Percentiles rank a stretch among this genome's conserved stretches.
Conservation (phyloP, 176 grass and related monocot species). For the Bothriochloa decipiens region DNA sequence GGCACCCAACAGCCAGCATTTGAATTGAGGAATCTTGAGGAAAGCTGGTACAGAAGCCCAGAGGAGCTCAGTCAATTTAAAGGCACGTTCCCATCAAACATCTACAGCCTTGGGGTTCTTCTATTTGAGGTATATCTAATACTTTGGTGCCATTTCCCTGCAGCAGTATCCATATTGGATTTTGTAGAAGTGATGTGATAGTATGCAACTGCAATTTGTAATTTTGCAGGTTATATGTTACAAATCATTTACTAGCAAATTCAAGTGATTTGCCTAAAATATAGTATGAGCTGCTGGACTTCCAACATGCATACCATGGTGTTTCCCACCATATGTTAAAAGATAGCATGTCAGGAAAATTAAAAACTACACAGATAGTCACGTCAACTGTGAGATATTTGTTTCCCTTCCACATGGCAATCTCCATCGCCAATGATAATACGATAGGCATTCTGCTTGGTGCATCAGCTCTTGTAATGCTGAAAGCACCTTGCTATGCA, state of each 20-base stretch:
- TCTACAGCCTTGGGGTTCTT: constrained; percentile 96
- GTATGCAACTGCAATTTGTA: constrained; percentile 8
- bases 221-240: constrained; percentile 4
- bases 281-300: neutral
- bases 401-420: neutral
- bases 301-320: neutral
- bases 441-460: neutral
- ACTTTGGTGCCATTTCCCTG: constrained; percentile 6
- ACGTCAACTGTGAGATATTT: neutral
- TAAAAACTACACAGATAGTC: neutral
- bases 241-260: constrained; percentile 3
- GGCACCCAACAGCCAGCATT: constrained; percentile 37
- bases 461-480: constrained; percentile 21
- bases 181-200: constrained; percentile 16
- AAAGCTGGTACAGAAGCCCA: constrained; percentile 87
- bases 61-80: constrained; percentile 60
- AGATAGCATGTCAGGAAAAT: neutral
- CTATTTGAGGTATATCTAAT: constrained; percentile 85
- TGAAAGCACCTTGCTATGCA: constrained; percentile 28
- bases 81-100: constrained; percentile 62
- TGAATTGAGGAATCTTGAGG: constrained; percentile 76
- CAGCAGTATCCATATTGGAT: constrained; percentile 30
- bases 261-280: neutral
- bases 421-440: neutral
- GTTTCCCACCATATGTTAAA: neutral